phyloP scores from a whole-genome alignment of 495 filamentous ascomycete species.

The Talaromyces proteolyticus region DNA sequence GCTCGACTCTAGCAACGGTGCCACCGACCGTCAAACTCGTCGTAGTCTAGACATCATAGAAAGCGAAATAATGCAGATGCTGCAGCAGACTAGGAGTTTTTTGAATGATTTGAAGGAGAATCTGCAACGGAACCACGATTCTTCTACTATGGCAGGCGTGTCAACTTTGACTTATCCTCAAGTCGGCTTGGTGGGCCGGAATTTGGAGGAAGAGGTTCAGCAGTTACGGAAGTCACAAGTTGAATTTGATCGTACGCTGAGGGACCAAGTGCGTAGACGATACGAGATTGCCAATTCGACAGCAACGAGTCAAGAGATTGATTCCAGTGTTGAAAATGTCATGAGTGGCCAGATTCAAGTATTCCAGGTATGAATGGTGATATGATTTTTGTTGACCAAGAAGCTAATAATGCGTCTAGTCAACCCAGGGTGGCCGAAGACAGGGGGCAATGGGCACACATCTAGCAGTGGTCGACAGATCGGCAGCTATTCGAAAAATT shows the following conservation, averaged over 20 bases:
- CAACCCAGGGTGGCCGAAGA: conserved; percentile 64
- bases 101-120: conserved; percentile 61
- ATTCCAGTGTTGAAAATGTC: conserved; percentile 57
- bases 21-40: conserved; percentile 6
- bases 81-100: conserved; percentile 56
- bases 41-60: conserved; percentile 45
- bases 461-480: conserved; percentile 62
- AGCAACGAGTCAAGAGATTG: conserved; percentile 63
- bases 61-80: conserved; percentile 62
- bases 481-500: conserved; percentile 75
- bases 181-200: conserved; percentile 60
- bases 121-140: conserved; percentile 52
- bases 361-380: conserved; percentile 37
- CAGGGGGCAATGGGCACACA: conserved; percentile 48
- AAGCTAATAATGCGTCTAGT: conserved; percentile 15
- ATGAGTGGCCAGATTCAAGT: conserved; percentile 56
- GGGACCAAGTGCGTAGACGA: conserved; percentile 66
- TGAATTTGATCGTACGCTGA: conserved; percentile 56
- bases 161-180: conserved; percentile 48
- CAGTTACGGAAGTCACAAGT: conserved; percentile 62
- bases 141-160: neutral
- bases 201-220: conserved; percentile 61
- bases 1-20: conserved; percentile 8
- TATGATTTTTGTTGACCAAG: conserved; percentile 13
- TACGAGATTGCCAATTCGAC: conserved; percentile 74